Percentiles rank a stretch among this genome's conserved stretches.
These are phyloP conservation scores for Blastobotrys capitulatus DNA, from an alignment of 1,139 yeast species.

Conservation along the genomic window DNA sequence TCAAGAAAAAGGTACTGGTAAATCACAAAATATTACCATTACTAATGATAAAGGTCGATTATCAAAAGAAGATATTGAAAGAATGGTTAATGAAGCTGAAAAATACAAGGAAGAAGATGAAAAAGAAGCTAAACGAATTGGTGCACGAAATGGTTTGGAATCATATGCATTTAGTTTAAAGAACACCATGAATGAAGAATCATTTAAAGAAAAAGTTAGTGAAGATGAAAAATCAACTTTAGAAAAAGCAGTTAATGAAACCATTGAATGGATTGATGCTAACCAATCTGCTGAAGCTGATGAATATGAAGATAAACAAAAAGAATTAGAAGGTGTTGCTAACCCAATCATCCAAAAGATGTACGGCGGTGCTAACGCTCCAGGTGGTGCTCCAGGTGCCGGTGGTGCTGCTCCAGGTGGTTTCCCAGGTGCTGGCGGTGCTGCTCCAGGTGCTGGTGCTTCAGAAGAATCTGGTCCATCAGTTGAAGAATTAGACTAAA, in stretches of 20 bases:
- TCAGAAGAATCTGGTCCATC: constrained; percentile 61
- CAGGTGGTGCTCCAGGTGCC: constrained; percentile 21
- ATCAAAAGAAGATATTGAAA: constrained; percentile 83
- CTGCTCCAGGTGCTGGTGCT: constrained; percentile 51
- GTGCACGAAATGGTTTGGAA: constrained; percentile 78
- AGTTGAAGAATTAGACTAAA: constrained; percentile 88
- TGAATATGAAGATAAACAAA: constrained; percentile 83
- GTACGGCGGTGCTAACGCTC: constrained; percentile 36
- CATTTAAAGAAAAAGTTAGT: constrained; percentile 75
- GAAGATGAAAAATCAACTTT: constrained; percentile 75
- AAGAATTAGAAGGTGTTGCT: constrained; percentile 89
- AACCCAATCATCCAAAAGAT: constrained; percentile 93
- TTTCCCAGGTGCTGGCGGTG: constrained; percentile 64
- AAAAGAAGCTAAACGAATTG: constrained; percentile 69
- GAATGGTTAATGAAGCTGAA: constrained; percentile 94
- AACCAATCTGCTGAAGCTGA: constrained; percentile 85
- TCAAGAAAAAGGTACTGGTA: constrained; percentile 84
- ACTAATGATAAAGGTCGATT: constrained; percentile 97
- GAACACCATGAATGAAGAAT: constrained; percentile 75
- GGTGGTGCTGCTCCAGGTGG: constrained; percentile 59
- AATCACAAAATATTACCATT: constrained; percentile 85
- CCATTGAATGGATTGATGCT: constrained; percentile 81
- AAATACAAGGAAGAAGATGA: constrained; percentile 85
- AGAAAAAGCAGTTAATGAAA: constrained; percentile 78
- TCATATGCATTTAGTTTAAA: constrained; percentile 82